Percentiles rank a stretch among this genome's conserved stretches.
Conservation (phyloP, 306 rosid genomes). For the Casuarina equisetifolia region DNA sequence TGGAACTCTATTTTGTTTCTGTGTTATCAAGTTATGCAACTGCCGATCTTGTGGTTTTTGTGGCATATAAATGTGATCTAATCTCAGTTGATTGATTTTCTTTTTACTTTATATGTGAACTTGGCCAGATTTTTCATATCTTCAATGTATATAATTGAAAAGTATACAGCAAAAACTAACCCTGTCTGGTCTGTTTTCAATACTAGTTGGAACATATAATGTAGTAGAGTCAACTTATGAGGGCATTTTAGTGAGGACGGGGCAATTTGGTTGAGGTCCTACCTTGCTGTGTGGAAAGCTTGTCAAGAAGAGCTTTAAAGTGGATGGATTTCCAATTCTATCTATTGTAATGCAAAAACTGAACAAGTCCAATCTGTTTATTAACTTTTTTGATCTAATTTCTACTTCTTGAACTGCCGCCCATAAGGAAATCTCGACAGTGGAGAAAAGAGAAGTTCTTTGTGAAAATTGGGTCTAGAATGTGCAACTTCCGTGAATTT, state of each 20-base stretch:
- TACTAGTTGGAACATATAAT: neutral
- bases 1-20: neutral
- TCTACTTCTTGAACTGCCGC: neutral
- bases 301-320: slow-evolving; percentile 16
- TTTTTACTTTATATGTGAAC: neutral
- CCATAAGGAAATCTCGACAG: neutral
- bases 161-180: neutral
- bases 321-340: neutral
- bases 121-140: neutral
- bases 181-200: too few species aligned
- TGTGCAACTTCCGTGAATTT: neutral
- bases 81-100: neutral
- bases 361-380: neutral
- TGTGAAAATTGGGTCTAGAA: neutral
- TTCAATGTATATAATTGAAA: neutral
- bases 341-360: neutral
- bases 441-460: neutral
- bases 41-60: neutral
- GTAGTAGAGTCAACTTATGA: neutral
- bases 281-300: neutral
- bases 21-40: neutral
- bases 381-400: neutral
- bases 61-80: neutral
- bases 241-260: slow-evolving; percentile 5
- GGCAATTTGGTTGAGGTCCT: neutral